Evolutionary conservation across 768 basidiomycete species (phyloP), one percentile per base, ranked within the genome.

Genomic region (Pleurotus citrinopileatus): DNA sequence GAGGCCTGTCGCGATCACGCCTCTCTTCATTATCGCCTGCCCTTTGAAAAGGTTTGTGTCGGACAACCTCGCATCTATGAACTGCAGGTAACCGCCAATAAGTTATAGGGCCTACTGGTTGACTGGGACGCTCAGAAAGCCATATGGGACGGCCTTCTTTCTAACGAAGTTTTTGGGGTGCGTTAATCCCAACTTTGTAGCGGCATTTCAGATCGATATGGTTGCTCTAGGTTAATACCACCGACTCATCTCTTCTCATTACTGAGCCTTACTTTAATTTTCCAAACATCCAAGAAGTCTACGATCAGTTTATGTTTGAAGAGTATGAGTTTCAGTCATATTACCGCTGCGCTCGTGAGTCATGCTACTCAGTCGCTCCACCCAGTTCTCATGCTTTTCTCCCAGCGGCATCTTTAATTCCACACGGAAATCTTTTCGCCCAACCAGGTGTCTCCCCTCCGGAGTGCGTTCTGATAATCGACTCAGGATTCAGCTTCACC

Each of bases 101-200:
- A 28, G 55, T 47, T 26, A 59, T 67, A 97, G 95, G 95, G 95
- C 23, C 92, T 89, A 68, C 74, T 96, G 13, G 87, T 91, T 25
- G 94, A 96, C 63, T 98, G 95, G 95, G 94, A 97, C 59, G 89
- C 89, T 2, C 85, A 98, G 69, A 96, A 96, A 68, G 87, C 89
- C 15, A 78, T 98, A 4, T 98, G 94, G 94, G 95, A 98, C 59
- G 84, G 89, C 9, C 63, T 96, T 20, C 93, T 97, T 69, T 89
- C 89, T 19, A 77, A 79, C 38, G 78, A 87, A 54, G 80, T 78
- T 43, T 73, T 91, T 53, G 81, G 81, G 57, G 91, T 89, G 67
- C 64, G 75, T 65, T 15, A 27, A 17, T 47, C 2, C 15, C 25
- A 17, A 54, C 26, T 48, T 22, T n/a, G n/a, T n/a, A n/a, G n/a